Percentiles rank a stretch among this genome's conserved stretches.
phyloP scores from a whole-genome alignment of 2,329 filamentous ascomycete genomes.

The Neonectria magnoliae region DNA sequence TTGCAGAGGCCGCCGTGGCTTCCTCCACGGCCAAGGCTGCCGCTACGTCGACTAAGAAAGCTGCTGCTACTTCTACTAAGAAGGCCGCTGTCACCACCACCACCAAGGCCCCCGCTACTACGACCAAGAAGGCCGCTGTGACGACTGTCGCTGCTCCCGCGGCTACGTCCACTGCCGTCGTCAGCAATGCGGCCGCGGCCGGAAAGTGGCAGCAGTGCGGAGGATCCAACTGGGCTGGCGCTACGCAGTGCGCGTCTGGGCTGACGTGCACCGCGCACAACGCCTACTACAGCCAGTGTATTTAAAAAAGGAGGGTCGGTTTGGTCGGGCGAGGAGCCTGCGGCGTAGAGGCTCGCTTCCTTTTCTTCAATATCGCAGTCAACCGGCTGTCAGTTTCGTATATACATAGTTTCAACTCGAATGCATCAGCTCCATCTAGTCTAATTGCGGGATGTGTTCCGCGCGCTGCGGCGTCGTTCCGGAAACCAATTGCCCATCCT shows the following conservation, averaged over 20 bases:
- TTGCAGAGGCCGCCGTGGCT: background rate
- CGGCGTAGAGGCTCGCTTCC: background rate
- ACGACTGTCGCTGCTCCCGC: background rate
- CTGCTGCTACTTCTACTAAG: background rate
- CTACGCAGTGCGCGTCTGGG: slow-evolving; percentile 36
- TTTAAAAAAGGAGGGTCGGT: slow-evolving; percentile 9
- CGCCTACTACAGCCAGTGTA: slow-evolving; percentile 43
- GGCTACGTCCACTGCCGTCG: background rate
- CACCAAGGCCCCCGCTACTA: background rate
- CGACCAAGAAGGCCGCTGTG: background rate
- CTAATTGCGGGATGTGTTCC: background rate
- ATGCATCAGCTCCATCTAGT: background rate
- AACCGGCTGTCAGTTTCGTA: background rate
- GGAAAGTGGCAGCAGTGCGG: slow-evolving; percentile 37
- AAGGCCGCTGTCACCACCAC: background rate
- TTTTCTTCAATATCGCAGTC: background rate
- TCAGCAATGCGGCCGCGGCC: background rate
- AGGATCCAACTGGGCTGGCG: slow-evolving; percentile 36
- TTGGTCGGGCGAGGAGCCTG: background rate
- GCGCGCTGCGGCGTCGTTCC: background rate
- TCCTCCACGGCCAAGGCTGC: background rate
- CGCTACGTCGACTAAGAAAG: background rate
- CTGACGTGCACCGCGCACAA: slow-evolving; percentile 36
- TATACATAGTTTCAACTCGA: slow-evolving; percentile 1
- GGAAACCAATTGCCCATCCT: background rate